Evolutionary conservation across 129 eudicot genomes (phyloP), one percentile per base, ranked within the genome.

Genomic region (Mikania micrantha): DNA sequence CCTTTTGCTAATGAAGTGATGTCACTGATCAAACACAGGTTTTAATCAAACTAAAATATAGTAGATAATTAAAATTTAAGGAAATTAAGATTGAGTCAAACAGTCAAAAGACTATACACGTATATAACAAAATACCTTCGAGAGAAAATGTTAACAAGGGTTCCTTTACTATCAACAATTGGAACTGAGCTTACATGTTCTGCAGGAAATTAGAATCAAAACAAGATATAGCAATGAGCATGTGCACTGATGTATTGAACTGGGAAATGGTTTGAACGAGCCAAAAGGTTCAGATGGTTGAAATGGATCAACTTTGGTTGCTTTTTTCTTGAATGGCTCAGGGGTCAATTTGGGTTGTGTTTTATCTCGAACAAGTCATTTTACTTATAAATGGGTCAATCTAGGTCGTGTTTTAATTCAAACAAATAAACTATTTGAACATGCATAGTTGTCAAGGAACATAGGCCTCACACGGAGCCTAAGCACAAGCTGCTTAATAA

Each of bases 101-200:
- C n/a, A 20, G 59, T 66, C 31, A 11, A 66, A 67, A 61, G 4
- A 4, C 13, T n/a, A n/a, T n/a, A n/a, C n/a, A n/a, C n/a, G n/a
- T n/a, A n/a, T n/a, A 38, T 49, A 67, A 67, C 38, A 27, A 28
- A 64, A 58, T 79, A 85, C 91, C 91, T 82, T 67, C 87, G 60
- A 21, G 84, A 70, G 71, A 79, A 85, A 41, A 85, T 49, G 77
- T 79, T 68, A 21, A 82, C 61, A 44, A 85, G 70, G 63, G 57
- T 74, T 8, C 85, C 87, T 20, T 68, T 62, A 16, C 57, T 81
- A 76, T 79, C 87, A 73, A 79, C 82, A 38, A 85, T 71, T 60
- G 91, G 91, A 17, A 79, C 49, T 7, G 91, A 78, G 73, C 91
- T 85, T 73, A 85, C 64, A 52, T 74, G 64, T 54, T 77, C 91